These are phyloP conservation scores for Flaveria trinervia DNA, from an alignment of 129 eudicot species.

Conservation along the genomic window DNA sequence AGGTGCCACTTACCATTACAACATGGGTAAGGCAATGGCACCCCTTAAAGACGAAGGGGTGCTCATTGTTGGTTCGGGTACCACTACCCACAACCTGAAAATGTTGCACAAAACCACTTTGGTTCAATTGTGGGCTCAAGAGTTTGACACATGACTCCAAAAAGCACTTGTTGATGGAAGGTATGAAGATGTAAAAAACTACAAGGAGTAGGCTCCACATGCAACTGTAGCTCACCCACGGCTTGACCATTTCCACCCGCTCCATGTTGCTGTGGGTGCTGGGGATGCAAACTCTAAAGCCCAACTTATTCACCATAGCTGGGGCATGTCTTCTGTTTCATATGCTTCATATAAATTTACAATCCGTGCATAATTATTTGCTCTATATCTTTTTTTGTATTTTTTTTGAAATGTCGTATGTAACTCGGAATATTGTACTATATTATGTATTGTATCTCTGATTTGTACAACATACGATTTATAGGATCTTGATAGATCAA, in stretches of 20 bases:
- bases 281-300: constrained; percentile 68
- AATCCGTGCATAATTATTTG: background rate
- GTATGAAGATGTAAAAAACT: constrained; percentile 72
- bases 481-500: too few species aligned
- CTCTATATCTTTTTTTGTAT: background rate
- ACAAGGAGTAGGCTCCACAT: constrained; percentile 66
- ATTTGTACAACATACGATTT: too few species aligned
- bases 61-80: constrained; percentile 82
- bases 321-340: constrained; percentile 58
- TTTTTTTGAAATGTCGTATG: too few species aligned
- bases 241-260: constrained; percentile 85
- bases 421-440: too few species aligned
- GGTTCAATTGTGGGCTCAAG: constrained; percentile 73
- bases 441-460: too few species aligned
- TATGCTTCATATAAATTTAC: constrained; percentile 76
- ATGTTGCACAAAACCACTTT: constrained; percentile 27
- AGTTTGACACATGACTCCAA: constrained; percentile 76
- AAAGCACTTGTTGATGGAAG: constrained; percentile 69
- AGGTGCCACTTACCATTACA: constrained; percentile 70
- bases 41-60: constrained; percentile 83
- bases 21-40: constrained; percentile 77
- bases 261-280: constrained; percentile 91
- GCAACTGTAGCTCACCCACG: constrained; percentile 72
- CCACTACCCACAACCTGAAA: constrained; percentile 75
- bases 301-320: constrained; percentile 72